Conservation (phyloP, 2,329 filamentous ascomycete genomes). For the Trichoderma polysporum region DNA sequence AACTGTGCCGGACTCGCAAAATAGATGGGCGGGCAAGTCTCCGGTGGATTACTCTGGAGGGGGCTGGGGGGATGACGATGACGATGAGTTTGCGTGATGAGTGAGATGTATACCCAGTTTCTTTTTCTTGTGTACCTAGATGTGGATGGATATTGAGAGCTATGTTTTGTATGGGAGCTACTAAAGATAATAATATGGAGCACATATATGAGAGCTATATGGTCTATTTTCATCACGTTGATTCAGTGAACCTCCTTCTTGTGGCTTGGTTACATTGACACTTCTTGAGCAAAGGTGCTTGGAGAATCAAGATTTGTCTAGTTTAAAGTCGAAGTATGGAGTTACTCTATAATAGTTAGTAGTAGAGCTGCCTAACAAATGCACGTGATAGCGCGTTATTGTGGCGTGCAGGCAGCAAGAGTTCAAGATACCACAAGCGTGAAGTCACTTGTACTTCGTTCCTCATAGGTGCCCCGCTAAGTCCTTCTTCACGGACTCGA, state of each 20-base stretch:
- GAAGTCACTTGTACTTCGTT: not conserved
- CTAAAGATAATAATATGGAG: not conserved
- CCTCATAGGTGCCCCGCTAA: not conserved
- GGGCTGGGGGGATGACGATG: constrained; percentile 29
- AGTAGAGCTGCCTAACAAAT: too few species aligned
- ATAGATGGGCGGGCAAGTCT: constrained; percentile 29
- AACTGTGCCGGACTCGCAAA: not conserved
- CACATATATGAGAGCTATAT: not conserved
- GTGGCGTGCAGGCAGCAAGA: constrained; percentile 1
- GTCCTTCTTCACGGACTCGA: not conserved
- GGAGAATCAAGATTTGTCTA: not conserved
- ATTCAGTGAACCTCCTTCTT: not conserved
- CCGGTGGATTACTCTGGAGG: constrained; percentile 32
- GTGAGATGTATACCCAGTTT: constrained; percentile 5
- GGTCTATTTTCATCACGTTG: too few species aligned
- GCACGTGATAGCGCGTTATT: constrained; percentile 34
- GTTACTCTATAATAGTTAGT: too few species aligned
- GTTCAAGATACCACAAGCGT: not conserved
- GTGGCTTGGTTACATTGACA: not conserved
- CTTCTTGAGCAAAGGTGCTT: not conserved
- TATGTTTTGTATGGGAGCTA: not conserved
- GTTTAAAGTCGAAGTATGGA: not conserved
- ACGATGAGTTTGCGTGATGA: constrained; percentile 4
- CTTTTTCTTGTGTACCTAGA: not conserved
- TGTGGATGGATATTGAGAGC: not conserved